Evolutionary conservation across 1,284 basidiomycete genomes (phyloP).

Genomic region (Puccinia brachypodii): DNA sequence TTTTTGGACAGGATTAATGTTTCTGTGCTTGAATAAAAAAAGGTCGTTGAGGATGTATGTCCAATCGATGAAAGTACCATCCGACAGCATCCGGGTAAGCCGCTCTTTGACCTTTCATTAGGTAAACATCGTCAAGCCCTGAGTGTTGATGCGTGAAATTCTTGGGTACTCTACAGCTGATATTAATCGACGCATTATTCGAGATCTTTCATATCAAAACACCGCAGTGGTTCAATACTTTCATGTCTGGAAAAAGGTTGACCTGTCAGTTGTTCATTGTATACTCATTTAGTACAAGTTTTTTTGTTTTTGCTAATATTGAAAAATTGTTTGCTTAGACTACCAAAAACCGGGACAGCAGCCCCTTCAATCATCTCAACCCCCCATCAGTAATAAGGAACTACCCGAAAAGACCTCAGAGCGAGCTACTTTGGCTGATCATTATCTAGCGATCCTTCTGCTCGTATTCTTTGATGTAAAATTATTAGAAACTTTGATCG

Average conservation of each 20-base stretch:
- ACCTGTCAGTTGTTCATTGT: conserved; percentile 66
- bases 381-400: conserved; percentile 15
- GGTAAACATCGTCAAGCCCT: neutral
- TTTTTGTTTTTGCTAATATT: neutral
- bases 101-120: conserved; percentile 12
- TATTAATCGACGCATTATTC: conserved; percentile 89
- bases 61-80: conserved; percentile 81
- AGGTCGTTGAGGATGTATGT: conserved; percentile 80
- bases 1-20: conserved; percentile 71
- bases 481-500: conserved; percentile 69
- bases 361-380: conserved; percentile 31
- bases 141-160: conserved; percentile 5
- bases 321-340: too few relatives aligned
- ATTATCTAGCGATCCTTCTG: conserved; percentile 86
- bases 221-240: conserved; percentile 84
- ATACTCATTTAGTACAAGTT: conserved; percentile 11
- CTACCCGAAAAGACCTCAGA: conserved; percentile 34
- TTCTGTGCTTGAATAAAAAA: conserved; percentile 87
- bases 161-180: conserved; percentile 65
- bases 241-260: conserved; percentile 78
- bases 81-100: conserved; percentile 75
- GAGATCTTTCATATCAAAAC: conserved; percentile 86
- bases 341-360: conserved; percentile 48
- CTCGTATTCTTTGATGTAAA: conserved; percentile 64
- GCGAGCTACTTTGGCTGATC: conserved; percentile 82